Percentiles rank a stretch among this genome's conserved stretches.
phyloP scores from a whole-genome alignment of 768 basidiomycete species.

The Russula sp. region DNA sequence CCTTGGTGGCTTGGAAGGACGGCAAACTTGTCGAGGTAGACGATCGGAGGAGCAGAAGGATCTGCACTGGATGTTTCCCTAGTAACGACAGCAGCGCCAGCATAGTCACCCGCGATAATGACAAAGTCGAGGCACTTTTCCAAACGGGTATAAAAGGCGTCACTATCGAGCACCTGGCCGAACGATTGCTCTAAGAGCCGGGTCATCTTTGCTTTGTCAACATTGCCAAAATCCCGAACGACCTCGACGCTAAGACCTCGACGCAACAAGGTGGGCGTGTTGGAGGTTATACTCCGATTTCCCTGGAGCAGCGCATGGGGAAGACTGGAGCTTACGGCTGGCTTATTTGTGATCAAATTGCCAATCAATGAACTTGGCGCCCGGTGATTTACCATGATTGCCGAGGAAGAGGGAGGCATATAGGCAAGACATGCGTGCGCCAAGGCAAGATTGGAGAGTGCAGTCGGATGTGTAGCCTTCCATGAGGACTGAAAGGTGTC shows the following conservation, averaged over 20 bases:
- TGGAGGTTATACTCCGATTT: conserved; percentile 74
- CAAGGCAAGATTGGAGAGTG: conserved; percentile 78
- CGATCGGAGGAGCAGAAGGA: conserved; percentile 44
- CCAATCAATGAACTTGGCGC: conserved; percentile 92
- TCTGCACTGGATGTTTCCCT: conserved; percentile 40
- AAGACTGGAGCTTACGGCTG: conserved; percentile 89
- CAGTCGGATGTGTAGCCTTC: conserved; percentile 71
- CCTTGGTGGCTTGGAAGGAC: conserved; percentile 93
- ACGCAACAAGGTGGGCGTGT: conserved; percentile 90
- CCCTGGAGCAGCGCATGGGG: conserved; percentile 90
- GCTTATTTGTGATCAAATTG: conserved; percentile 97
- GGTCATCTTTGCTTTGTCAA: conserved; percentile 72
- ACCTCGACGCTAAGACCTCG: conserved; percentile 85
- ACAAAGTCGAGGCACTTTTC: conserved; percentile 78
- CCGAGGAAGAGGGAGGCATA: conserved; percentile 92
- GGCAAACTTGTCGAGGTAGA: conserved; percentile 98
- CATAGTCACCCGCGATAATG: conserved; percentile 92
- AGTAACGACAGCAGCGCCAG: conserved; percentile 91
- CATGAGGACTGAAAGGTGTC: conserved; percentile 77
- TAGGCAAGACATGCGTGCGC: conserved; percentile 81
- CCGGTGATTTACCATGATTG: conserved; percentile 95
- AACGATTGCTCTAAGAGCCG: conserved; percentile 86
- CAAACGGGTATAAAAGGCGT: conserved; percentile 74
- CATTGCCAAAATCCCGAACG: conserved; percentile 54
- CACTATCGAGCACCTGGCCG: conserved; percentile 57